These are phyloP conservation scores for Parmelia sp. DNA, from an alignment of 495 filamentous ascomycete genomes.

Conservation along the genomic window DNA sequence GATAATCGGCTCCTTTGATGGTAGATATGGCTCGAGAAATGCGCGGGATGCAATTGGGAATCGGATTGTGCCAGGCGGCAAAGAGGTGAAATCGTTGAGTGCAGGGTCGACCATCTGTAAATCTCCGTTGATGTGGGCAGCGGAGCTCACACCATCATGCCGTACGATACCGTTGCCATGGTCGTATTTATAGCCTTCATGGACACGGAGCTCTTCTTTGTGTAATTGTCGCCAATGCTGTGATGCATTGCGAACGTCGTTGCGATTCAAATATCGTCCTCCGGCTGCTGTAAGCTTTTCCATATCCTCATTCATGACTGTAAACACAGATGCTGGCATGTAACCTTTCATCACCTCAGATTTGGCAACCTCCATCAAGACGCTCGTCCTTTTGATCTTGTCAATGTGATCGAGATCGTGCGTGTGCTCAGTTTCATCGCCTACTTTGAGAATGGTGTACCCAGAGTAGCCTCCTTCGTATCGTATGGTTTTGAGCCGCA, in stretches of 20 bases:
- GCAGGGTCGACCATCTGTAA: conserved; percentile 22
- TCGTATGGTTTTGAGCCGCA: conserved; percentile 46
- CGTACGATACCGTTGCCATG: conserved; percentile 47
- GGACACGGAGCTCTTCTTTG: conserved; percentile 41
- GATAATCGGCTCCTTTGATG: conserved; percentile 30
- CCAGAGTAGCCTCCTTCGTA: conserved; percentile 37
- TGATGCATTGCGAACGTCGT: conserved; percentile 47
- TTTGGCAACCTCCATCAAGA: conserved; percentile 46
- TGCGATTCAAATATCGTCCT: conserved; percentile 44
- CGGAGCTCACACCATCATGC: conserved; percentile 23
- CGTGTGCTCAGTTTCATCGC: conserved; percentile 39
- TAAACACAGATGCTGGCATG: conserved; percentile 47
- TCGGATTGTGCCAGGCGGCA: conserved; percentile 41
- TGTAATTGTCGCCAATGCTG: conserved; percentile 49
- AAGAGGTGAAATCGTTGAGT: conserved; percentile 13
- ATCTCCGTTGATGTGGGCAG: conserved; percentile 19
- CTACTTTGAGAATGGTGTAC: conserved; percentile 26
- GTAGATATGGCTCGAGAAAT: conserved; percentile 45
- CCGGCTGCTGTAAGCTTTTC: conserved; percentile 44
- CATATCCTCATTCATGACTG: conserved; percentile 44
- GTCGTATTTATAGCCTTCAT: conserved; percentile 48
- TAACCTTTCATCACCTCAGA: conserved; percentile 48
- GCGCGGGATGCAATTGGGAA: conserved; percentile 42
- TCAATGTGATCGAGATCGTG: conserved; percentile 49
- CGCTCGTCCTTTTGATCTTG: conserved; percentile 47